phyloP scores from a whole-genome alignment of 2,329 filamentous ascomycete genomes.

The Aspergillus udagawae region DNA sequence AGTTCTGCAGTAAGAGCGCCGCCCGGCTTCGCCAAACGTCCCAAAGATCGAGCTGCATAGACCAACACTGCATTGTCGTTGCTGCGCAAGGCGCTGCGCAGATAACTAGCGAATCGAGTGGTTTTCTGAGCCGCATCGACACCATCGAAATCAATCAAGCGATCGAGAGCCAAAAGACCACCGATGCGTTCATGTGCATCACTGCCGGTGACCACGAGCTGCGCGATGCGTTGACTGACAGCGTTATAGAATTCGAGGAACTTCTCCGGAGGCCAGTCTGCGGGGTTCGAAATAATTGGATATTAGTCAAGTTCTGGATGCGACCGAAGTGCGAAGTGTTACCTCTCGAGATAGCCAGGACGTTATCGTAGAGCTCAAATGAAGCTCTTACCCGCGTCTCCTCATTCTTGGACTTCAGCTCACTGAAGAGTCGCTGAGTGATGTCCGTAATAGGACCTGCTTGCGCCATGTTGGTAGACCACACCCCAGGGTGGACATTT shows the following conservation, averaged over 20 bases:
- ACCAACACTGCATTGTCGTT: conserved; percentile 91
- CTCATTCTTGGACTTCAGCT: conserved; percentile 55
- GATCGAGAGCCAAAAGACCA: conserved; percentile 86
- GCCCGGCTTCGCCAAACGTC: conserved; percentile 85
- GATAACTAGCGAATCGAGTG: conserved; percentile 85
- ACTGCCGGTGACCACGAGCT: conserved; percentile 76
- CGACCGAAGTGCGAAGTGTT: conserved; percentile 2
- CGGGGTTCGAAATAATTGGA: neutral
- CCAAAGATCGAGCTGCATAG: conserved; percentile 80
- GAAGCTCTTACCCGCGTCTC: conserved; percentile 47
- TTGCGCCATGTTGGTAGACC: conserved; percentile 43
- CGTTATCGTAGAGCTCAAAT: conserved; percentile 45
- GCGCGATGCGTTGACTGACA: conserved; percentile 62
- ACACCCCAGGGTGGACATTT: conserved; percentile 38
- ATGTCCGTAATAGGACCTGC: conserved; percentile 45
- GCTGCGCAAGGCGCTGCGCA: conserved; percentile 81
- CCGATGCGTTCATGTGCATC: conserved; percentile 86
- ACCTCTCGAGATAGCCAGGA: conserved; percentile 46
- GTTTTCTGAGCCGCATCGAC: conserved; percentile 92
- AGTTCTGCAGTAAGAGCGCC: conserved; percentile 92
- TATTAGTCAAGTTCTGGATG: conserved; percentile 9
- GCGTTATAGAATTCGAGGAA: conserved; percentile 69
- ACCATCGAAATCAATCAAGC: conserved; percentile 92
- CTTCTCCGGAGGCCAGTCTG: conserved; percentile 75
- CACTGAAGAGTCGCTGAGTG: conserved; percentile 53